phyloP scores from a whole-genome alignment of 78 protist genomes.

The Dictyostelium firmibasis region DNA sequence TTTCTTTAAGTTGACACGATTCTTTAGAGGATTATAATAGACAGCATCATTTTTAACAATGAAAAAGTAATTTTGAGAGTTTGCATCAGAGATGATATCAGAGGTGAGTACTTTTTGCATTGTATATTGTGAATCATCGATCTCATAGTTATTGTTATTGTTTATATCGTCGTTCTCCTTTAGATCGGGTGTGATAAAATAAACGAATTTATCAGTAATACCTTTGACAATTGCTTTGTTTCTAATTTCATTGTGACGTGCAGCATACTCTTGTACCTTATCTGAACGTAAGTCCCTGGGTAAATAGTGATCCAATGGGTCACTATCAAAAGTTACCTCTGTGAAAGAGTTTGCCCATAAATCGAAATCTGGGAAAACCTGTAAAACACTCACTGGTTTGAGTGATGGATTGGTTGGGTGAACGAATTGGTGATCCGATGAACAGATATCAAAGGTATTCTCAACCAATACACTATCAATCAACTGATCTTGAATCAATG shows the following conservation, averaged over 20 bases:
- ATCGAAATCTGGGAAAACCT: constrained; percentile 68
- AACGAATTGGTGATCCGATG: constrained; percentile 18
- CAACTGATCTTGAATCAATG: neutral
- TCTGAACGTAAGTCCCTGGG: neutral
- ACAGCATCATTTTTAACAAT: constrained; percentile 29
- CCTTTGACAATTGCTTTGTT: constrained; percentile 49
- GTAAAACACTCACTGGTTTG: constrained; percentile 29
- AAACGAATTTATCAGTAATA: constrained; percentile 72
- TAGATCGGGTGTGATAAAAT: constrained; percentile 42
- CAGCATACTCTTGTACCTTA: neutral
- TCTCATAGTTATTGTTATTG: constrained; percentile 1
- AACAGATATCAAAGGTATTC: constrained; percentile 30
- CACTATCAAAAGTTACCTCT: constrained; percentile 46
- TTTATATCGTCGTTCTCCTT: constrained; percentile 10
- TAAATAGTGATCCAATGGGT: constrained; percentile 32
- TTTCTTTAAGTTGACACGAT: constrained; percentile 38
- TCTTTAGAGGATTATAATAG: constrained; percentile 26
- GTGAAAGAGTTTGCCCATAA: constrained; percentile 53
- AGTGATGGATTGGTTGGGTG: constrained; percentile 53
- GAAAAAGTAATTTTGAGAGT: constrained; percentile 55
- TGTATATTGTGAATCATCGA: neutral
- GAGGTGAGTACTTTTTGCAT: constrained; percentile 60
- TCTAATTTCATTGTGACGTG: neutral
- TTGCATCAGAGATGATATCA: constrained; percentile 2
- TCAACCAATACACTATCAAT: constrained; percentile 32